These are phyloP conservation scores for Pulicaria dysenterica DNA, from an alignment of 129 eudicot species.

Conservation along the genomic window DNA sequence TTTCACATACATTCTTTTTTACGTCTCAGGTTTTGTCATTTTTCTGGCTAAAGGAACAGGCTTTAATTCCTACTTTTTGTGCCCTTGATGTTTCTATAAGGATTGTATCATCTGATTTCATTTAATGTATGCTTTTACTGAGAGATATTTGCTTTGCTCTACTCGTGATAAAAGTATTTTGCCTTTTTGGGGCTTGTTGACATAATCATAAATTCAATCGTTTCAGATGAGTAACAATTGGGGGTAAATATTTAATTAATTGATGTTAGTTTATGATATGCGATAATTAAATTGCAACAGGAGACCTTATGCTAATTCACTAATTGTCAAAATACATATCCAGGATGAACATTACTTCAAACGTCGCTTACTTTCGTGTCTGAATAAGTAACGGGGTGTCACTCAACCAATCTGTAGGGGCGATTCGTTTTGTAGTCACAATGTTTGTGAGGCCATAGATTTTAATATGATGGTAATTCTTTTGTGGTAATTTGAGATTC, in stretches of 20 bases:
- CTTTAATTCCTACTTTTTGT: background rate
- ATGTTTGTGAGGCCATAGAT: background rate
- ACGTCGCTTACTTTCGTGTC: background rate
- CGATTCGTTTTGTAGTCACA: background rate
- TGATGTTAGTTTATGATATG: background rate
- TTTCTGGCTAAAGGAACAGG: slow-evolving; percentile 2
- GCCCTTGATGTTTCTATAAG: background rate
- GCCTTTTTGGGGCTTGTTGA: background rate
- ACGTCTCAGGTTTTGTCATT: background rate
- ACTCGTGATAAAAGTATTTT: background rate
- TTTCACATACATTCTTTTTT: slow-evolving; percentile 6
- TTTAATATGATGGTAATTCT: background rate
- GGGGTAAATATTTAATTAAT: background rate
- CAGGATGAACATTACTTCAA: background rate
- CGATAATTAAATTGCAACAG: background rate
- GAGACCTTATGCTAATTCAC: background rate
- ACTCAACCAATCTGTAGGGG: background rate
- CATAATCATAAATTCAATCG: background rate
- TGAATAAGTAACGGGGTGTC: background rate
- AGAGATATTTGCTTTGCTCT: background rate
- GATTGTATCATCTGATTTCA: background rate
- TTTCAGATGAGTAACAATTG: background rate
- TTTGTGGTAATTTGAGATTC: background rate
- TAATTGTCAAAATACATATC: background rate
- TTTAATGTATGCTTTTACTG: too few species aligned